These are phyloP conservation scores for Collybiopsis luxurians DNA, from an alignment of 768 basidiomycete genomes.

Conservation along the genomic window DNA sequence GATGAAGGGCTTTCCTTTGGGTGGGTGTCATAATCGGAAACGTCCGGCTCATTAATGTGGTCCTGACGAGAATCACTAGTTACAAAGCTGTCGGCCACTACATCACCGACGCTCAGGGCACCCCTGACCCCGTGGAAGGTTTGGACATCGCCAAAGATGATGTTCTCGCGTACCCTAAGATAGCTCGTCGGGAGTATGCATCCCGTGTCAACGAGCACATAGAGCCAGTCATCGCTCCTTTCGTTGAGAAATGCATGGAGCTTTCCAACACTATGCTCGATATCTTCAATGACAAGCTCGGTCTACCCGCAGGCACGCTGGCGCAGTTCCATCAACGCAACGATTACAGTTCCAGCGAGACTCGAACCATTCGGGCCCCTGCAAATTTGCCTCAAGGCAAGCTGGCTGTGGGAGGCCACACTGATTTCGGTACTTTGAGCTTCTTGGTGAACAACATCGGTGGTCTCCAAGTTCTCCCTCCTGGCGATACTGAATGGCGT, in stretches of 20 bases:
- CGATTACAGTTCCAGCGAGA: conserved; percentile 40
- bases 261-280: conserved; percentile 39
- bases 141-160: conserved; percentile 52
- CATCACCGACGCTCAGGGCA: conserved; percentile 42
- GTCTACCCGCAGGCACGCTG: conserved; percentile 39
- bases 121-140: conserved; percentile 40
- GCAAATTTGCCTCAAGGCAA: conserved; percentile 26
- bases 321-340: conserved; percentile 28
- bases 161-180: conserved; percentile 39
- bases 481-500: conserved; percentile 60
- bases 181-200: conserved; percentile 43
- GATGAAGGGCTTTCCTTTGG: conserved; percentile 32
- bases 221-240: conserved; percentile 24
- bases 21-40: conserved; percentile 8
- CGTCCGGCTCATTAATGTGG: neutral
- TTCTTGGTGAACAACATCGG: conserved; percentile 71
- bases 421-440: conserved; percentile 71
- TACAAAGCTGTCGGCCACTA: conserved; percentile 47
- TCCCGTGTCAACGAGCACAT: conserved; percentile 36
- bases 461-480: conserved; percentile 66
- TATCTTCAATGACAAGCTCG: conserved; percentile 41
- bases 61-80: neutral
- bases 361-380: conserved; percentile 39
- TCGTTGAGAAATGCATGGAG: conserved; percentile 18
- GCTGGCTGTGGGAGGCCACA: conserved; percentile 47